These are phyloP conservation scores for Cercospora canescens DNA, from an alignment of 2,329 filamentous ascomycete genomes.

Conservation along the genomic window DNA sequence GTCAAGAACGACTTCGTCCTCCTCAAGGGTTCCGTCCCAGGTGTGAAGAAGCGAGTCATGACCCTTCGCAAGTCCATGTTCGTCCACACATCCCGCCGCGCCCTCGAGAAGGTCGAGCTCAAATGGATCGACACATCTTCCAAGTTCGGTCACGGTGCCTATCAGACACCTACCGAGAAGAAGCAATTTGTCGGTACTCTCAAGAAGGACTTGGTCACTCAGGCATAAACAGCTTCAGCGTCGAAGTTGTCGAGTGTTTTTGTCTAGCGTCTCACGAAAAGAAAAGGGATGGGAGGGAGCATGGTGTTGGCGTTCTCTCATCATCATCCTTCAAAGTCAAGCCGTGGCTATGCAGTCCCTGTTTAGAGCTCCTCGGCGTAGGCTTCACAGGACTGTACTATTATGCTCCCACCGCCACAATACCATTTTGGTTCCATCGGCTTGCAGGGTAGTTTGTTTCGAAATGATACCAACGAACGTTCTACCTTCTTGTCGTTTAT, in stretches of 20 bases:
- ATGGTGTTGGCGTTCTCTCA: constrained; percentile 12
- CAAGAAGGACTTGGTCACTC: constrained; percentile 86
- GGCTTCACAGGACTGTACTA: constrained; percentile 14
- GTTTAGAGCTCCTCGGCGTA: constrained; percentile 10
- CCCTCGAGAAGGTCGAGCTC: constrained; percentile 98
- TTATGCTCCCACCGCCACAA: neutral
- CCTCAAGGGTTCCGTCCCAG: constrained; percentile 95
- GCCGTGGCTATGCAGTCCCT: constrained; percentile 10
- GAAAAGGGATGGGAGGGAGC: constrained; percentile 5
- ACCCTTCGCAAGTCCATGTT: constrained; percentile 99
- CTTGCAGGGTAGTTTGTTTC: constrained; percentile 18
- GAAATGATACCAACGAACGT: constrained; percentile 19
- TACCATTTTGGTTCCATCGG: neutral
- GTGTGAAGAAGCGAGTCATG: constrained; percentile 99
- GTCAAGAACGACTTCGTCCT: constrained; percentile 99
- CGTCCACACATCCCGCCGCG: constrained; percentile 90
- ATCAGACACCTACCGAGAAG: constrained; percentile 99
- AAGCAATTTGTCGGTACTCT: constrained; percentile 94
- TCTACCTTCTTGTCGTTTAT: constrained; percentile 9
- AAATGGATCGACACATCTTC: constrained; percentile 99
- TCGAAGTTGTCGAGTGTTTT: neutral
- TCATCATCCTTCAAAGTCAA: neutral
- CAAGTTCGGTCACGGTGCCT: constrained; percentile 99
- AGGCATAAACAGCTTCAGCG: constrained; percentile 25
- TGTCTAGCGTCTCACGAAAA: constrained; percentile 10